Evolutionary conservation across 2,329 filamentous ascomycete genomes (phyloP).

Genomic region (Sporothrix pseudoabietina): DNA sequence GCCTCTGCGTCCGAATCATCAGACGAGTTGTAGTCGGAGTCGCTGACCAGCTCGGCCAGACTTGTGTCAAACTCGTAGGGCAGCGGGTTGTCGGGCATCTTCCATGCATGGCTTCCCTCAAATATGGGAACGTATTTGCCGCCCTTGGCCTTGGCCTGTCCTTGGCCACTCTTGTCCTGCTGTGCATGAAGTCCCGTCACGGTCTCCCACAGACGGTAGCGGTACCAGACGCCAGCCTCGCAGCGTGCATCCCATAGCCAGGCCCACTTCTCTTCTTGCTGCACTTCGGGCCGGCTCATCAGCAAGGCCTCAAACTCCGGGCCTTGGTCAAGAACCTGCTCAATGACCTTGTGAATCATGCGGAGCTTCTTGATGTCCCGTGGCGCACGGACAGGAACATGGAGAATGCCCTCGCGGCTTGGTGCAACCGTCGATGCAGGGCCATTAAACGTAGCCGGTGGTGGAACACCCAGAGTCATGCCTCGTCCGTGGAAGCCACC

Average conservation of each 20-base stretch:
- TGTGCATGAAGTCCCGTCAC: slow-evolving; percentile 64
- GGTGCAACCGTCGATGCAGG: slow-evolving; percentile 31
- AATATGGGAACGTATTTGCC: slow-evolving; percentile 67
- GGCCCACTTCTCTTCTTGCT: slow-evolving; percentile 85
- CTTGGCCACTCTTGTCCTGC: slow-evolving; percentile 39
- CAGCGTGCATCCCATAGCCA: slow-evolving; percentile 90
- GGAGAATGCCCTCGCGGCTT: slow-evolving; percentile 55
- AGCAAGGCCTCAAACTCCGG: slow-evolving; percentile 88
- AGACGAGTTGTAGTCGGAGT: slow-evolving; percentile 82
- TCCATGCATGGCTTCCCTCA: slow-evolving; percentile 77
- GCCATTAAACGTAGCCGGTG: slow-evolving; percentile 71
- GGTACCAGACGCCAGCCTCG: slow-evolving; percentile 82
- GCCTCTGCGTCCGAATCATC: slow-evolving; percentile 76
- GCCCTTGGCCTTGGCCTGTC: background rate
- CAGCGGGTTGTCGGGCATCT: slow-evolving; percentile 70
- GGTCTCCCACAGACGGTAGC: slow-evolving; percentile 87
- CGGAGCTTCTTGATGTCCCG: slow-evolving; percentile 76
- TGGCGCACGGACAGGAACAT: slow-evolving; percentile 75
- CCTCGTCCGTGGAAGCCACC: background rate
- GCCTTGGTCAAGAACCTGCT: slow-evolving; percentile 75
- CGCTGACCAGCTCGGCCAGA: slow-evolving; percentile 77
- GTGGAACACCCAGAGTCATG: slow-evolving; percentile 48
- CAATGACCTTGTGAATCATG: slow-evolving; percentile 85
- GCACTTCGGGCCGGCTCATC: slow-evolving; percentile 83
- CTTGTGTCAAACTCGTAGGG: slow-evolving; percentile 77